phyloP scores from a whole-genome alignment of 2,329 filamentous ascomycete species.

The Acrocalymma vagum region DNA sequence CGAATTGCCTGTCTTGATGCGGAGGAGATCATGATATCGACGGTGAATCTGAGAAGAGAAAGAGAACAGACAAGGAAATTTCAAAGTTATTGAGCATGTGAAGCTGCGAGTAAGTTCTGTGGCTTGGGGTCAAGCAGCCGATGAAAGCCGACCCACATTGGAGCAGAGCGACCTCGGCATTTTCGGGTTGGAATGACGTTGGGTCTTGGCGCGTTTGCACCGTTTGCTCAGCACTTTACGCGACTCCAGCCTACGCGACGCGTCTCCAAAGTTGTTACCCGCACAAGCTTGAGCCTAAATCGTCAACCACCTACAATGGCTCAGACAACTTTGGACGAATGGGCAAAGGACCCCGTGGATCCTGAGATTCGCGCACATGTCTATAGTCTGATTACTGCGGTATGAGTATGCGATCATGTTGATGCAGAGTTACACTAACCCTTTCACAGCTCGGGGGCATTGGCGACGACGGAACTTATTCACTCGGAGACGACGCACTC shows the following conservation, averaged over 20 bases:
- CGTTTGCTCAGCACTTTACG: slow-evolving; percentile 40
- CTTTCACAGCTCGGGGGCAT: slow-evolving; percentile 80
- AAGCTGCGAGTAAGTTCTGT: slow-evolving; percentile 13
- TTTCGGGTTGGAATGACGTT: slow-evolving; percentile 12
- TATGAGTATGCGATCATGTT: slow-evolving; percentile 56
- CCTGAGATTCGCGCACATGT: slow-evolving; percentile 93
- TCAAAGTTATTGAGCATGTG: slow-evolving; percentile 23
- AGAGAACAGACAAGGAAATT: no score
- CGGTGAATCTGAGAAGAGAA: background rate
- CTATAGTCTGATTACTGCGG: slow-evolving; percentile 91
- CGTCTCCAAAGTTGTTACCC: slow-evolving; percentile 26
- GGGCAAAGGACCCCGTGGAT: slow-evolving; percentile 68
- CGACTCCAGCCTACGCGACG: slow-evolving; percentile 40
- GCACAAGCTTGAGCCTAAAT: slow-evolving; percentile 12
- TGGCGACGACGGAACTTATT: slow-evolving; percentile 82
- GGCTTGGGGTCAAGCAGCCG: slow-evolving; percentile 19
- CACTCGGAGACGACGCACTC: slow-evolving; percentile 90
- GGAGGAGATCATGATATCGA: slow-evolving; percentile 39
- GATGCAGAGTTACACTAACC: slow-evolving; percentile 16
- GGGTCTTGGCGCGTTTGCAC: slow-evolving; percentile 31
- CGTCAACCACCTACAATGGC: slow-evolving; percentile 44
- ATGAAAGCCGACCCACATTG: slow-evolving; percentile 40
- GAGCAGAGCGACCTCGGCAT: slow-evolving; percentile 27
- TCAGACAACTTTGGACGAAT: slow-evolving; percentile 53
- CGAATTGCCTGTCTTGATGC: slow-evolving; percentile 37